Evolutionary conservation across 2,329 filamentous ascomycete species (phyloP), one percentile per base, ranked within the genome.

Genomic region (Ampelomyces quisqualis): DNA sequence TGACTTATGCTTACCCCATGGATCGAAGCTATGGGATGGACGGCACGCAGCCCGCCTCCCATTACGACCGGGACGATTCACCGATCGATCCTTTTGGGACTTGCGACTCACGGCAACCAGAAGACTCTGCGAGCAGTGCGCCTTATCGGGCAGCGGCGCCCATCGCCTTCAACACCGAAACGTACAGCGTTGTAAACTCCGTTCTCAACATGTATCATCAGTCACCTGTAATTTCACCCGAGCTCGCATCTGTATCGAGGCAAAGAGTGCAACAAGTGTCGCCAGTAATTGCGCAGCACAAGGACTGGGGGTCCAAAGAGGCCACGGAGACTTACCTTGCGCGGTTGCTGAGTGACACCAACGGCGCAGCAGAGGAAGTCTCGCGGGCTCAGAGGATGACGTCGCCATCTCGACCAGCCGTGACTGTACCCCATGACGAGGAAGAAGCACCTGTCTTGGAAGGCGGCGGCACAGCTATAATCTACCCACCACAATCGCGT

Each of bases 321-420:
- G 74, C 77, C 2, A 77, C 75, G 3, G 75, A 77, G 45, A 69
- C 77, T n/a, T 80, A 78, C 56, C 60, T 81, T 4, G 72, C 77
- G 41, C 70, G 77, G 44, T 37, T 70, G n/a, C 40, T 70, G 20
- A 67, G 64, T 42, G 65, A 68, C 43, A 64, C 61, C 19, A 64
- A 55, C 56, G 77, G 45, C 35, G 45, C 48, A 19, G 45, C 40
- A 36, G 38, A 44, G 32, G 39, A 47, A 30, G 34, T 28, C n/a
- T 11, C 43, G 15, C 41, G 45, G 28, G 32, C 41, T 37, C 21
- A 49, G 23, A 23, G 36, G 35, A 19, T 15, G 28, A 30, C 29
- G 33, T 43, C 33, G 18, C 43, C 48, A 19, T 39, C 44, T 8
- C 43, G 49, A 13, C 52, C 56, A 34, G 45, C 43, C 10, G 33